Percentiles rank a stretch among this genome's conserved stretches.
These are phyloP conservation scores for Purpureocillium takamizusanense DNA, from an alignment of 2,329 filamentous ascomycete genomes.

Conservation along the genomic window DNA sequence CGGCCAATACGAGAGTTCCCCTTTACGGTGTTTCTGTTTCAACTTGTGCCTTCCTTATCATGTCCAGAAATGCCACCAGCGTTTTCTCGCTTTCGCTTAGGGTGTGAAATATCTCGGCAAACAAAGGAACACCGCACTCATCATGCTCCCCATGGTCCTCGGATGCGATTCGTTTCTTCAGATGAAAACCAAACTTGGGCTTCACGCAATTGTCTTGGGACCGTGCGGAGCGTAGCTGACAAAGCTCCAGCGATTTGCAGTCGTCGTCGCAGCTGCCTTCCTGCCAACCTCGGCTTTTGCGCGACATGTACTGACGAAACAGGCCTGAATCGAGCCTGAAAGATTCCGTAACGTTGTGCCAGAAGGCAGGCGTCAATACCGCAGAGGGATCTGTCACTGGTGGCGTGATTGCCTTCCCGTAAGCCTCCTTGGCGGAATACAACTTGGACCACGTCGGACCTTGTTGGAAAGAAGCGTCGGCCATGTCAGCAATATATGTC, in stretches of 20 bases:
- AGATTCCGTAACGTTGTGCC: conserved; percentile 45
- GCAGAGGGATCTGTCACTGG: conserved; percentile 25
- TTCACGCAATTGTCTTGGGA: conserved; percentile 41
- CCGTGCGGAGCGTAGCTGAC: conserved; percentile 40
- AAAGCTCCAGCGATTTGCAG: conserved; percentile 38
- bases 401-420: conserved; percentile 35
- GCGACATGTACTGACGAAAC: conserved; percentile 37
- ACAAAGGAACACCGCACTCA: conserved; percentile 20
- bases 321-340: conserved; percentile 32
- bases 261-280: conserved; percentile 28
- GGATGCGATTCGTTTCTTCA: conserved; percentile 23
- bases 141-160: conserved; percentile 12
- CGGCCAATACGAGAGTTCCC: no score
- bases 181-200: conserved; percentile 23
- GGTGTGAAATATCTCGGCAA: conserved; percentile 14
- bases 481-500: conserved; percentile 46
- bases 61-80: no score
- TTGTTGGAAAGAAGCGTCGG: conserved; percentile 30
- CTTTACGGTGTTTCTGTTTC: no score
- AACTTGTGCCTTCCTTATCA: no score
- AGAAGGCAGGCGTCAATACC: conserved; percentile 47
- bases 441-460: conserved; percentile 43
- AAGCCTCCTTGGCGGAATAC: conserved; percentile 47
- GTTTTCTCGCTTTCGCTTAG: conserved; percentile 14
- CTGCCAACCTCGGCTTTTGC: conserved; percentile 38